Conservation (phyloP, 1,284 basidiomycete species). For the Neonothopanus nambi region DNA sequence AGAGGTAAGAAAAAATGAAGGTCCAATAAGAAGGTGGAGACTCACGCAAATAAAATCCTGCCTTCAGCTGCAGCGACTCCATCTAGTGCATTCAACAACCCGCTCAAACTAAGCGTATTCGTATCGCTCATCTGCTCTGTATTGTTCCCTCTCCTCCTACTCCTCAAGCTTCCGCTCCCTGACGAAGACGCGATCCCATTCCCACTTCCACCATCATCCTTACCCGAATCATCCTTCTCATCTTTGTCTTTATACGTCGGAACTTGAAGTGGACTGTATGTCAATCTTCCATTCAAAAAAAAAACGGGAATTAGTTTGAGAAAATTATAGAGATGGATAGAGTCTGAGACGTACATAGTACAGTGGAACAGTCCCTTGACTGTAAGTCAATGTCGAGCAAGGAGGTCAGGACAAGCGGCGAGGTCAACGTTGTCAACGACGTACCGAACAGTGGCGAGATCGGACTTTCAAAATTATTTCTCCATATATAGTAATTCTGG, state of each 20-base stretch:
- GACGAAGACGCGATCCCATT: background rate
- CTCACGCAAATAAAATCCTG: slow-evolving; percentile 78
- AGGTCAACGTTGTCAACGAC: too few relatives aligned
- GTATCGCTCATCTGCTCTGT: slow-evolving; percentile 66
- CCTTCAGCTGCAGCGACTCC: slow-evolving; percentile 85
- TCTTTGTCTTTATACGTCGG: slow-evolving; percentile 44
- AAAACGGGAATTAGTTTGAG: background rate
- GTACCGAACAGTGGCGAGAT: too few relatives aligned
- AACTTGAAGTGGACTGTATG: slow-evolving; percentile 31
- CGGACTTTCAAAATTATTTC: too few relatives aligned
- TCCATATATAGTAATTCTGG: too few relatives aligned
- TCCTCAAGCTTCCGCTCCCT: slow-evolving; percentile 28
- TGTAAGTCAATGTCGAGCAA: too few relatives aligned
- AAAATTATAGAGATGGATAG: too few relatives aligned
- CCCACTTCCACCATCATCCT: slow-evolving; percentile 24
- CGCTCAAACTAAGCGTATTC: slow-evolving; percentile 78
- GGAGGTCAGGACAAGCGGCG: too few relatives aligned
- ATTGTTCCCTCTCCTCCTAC: slow-evolving; percentile 42
- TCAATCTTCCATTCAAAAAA: too few relatives aligned
- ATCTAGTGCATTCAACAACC: slow-evolving; percentile 81
- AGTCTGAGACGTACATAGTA: too few relatives aligned
- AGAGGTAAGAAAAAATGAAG: background rate
- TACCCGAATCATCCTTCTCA: slow-evolving; percentile 33
- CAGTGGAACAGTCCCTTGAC: too few relatives aligned
- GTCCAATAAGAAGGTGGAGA: slow-evolving; percentile 17